Evolutionary conservation across 768 basidiomycete species (phyloP).

Genomic region (Xanthoconium purpureum): DNA sequence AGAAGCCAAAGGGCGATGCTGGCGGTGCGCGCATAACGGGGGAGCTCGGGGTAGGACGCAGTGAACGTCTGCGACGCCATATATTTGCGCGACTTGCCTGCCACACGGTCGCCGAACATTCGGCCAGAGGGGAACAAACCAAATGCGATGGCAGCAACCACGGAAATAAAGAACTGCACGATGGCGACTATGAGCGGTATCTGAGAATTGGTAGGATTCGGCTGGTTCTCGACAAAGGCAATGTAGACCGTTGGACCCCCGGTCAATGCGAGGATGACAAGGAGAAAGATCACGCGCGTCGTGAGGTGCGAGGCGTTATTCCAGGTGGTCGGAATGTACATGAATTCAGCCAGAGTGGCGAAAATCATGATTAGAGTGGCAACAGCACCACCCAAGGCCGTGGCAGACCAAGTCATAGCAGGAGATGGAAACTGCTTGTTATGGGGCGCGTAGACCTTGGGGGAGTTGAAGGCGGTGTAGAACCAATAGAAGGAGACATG

Average conservation of each 20-base stretch:
- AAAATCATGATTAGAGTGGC: slow-evolving; percentile 90
- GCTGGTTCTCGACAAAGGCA: slow-evolving; percentile 71
- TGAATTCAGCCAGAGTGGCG: slow-evolving; percentile 92
- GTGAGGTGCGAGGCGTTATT: slow-evolving; percentile 97
- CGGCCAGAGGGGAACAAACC: slow-evolving; percentile 90
- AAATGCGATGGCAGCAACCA: slow-evolving; percentile 78
- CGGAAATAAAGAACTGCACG: slow-evolving; percentile 91
- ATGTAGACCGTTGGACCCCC: slow-evolving; percentile 94
- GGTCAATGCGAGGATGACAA: slow-evolving; percentile 90
- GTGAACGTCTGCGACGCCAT: slow-evolving; percentile 99
- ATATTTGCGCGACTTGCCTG: slow-evolving; percentile 96
- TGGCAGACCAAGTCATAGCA: slow-evolving; percentile 93
- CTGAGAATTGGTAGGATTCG: slow-evolving; percentile 45
- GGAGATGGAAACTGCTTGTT: slow-evolving; percentile 66
- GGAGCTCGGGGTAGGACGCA: slow-evolving; percentile 87
- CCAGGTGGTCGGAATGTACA: slow-evolving; percentile 98
- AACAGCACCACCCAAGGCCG: slow-evolving; percentile 94
- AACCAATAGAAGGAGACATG: slow-evolving; percentile 94
- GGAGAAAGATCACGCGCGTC: slow-evolving; percentile 86
- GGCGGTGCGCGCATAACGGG: slow-evolving; percentile 69
- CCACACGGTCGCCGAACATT: slow-evolving; percentile 98
- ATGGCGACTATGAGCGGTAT: slow-evolving; percentile 89
- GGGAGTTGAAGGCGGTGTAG: slow-evolving; percentile 97
- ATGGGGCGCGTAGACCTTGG: slow-evolving; percentile 79
- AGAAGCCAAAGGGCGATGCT: slow-evolving; percentile 88